Base-by-base conservation (phyloP, 202 grass and related monocot genomes). In the Panicum virgatum region DNA sequence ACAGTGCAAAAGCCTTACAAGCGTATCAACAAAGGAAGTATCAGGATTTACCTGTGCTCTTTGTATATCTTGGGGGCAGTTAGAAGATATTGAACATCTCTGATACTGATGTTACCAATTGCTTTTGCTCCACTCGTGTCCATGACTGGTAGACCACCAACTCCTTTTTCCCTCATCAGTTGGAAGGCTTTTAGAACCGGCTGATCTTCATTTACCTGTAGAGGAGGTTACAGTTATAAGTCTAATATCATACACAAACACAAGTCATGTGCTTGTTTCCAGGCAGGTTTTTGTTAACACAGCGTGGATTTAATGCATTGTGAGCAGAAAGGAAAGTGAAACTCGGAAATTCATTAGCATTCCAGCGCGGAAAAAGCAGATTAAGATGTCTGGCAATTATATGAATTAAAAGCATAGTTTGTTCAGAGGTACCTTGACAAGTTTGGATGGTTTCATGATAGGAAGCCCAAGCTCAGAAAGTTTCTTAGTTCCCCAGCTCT, bases 61-160 rank as follows among this genome's bases (percentile, higher is more conserved):
- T 89, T 99, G 85, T 99, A 99, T 75, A 96, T 96, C 80, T 93
- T 90, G 20, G 93, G 89, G 56, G 93, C 91, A 69, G 87, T 90
- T 72, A 96, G 75, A 89, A 99, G 96, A 92, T 96, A 99, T 36
- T 99, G 96, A 22, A 99, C 87, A 86, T 99, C 96, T 90, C 96
- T 99, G 37, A 99, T 94, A 75, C 96, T 99, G 79, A 96, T 96
- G 59, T 99, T 99, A 56, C 96, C 96, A 72, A 90, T 85, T 73
- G 83, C 91, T 71, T 81, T 76, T 30, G 85, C 74, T 53, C 93
- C 91, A 74, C 78, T 94, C 56, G 65, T 87, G 81, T 96, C 87
- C 48, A 99, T 92, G 38, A 99, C 96, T 51, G 96, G 96, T 66
- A 99, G 69, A 34, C 96, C 96, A 36, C 96, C 96, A 43, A 99